Percentiles rank a stretch among this genome's conserved stretches.
Evolutionary conservation across 2,329 filamentous ascomycete species (phyloP).

Genomic region (Venturia asperata): DNA sequence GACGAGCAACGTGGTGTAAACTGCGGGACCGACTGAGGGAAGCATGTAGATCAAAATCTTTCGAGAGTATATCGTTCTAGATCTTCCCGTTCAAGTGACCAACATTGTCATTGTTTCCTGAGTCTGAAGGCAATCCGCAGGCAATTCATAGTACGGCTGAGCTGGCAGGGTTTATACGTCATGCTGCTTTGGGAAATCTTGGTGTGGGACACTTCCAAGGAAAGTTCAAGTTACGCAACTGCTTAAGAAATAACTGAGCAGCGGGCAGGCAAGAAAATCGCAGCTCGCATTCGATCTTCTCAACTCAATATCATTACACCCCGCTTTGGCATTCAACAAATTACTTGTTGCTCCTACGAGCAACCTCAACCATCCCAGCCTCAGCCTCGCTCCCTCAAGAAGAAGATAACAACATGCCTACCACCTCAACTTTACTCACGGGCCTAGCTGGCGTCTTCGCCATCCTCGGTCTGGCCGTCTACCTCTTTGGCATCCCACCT

Average conservation of each 20-base stretch:
- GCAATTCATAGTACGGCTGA: neutral
- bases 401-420: slow-evolving; percentile 7
- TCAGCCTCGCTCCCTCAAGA: neutral
- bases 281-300: neutral
- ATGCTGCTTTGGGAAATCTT: neutral
- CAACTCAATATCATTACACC: neutral
- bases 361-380: neutral
- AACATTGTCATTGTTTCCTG: neutral
- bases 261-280: neutral
- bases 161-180: neutral
- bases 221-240: slow-evolving; percentile 5
- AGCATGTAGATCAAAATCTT: neutral
- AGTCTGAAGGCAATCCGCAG: neutral
- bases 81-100: neutral
- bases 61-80: neutral
- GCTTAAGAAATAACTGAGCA: neutral
- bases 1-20: neutral
- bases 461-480: slow-evolving; percentile 35
- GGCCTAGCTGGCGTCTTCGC: slow-evolving; percentile 32
- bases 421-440: slow-evolving; percentile 17
- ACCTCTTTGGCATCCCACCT: slow-evolving; percentile 43
- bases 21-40: neutral
- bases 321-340: neutral
- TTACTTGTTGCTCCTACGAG: neutral
- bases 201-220: neutral